Evolutionary conservation across 192 early-diverging fungal genomes (phyloP).

Genomic region (Coemansia sp.): DNA sequence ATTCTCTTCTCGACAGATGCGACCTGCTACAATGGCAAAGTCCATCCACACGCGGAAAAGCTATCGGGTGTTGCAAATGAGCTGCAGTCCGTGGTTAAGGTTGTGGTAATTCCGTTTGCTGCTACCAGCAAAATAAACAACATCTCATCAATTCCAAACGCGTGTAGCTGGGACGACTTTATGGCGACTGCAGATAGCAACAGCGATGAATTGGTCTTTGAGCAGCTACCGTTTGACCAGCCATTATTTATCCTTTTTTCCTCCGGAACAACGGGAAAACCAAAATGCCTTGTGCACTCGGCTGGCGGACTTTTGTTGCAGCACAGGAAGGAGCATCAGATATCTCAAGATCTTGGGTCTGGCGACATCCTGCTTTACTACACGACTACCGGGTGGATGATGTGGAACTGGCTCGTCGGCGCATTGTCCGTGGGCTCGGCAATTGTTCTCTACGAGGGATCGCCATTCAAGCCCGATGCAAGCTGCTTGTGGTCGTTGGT

Average conservation of each 20-base stretch:
- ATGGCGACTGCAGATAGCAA: constrained; percentile 39
- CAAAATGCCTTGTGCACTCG: constrained; percentile 96
- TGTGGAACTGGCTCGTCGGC: constrained; percentile 98
- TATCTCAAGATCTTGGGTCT: constrained; percentile 73
- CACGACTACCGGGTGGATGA: constrained; percentile 95
- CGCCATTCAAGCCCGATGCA: constrained; percentile 85
- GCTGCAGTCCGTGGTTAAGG: constrained; percentile 67
- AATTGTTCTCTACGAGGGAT: constrained; percentile 89
- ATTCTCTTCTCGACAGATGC: constrained; percentile 88
- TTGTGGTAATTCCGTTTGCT: constrained; percentile 80
- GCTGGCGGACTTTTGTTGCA: constrained; percentile 89
- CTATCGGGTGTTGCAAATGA: constrained; percentile 67
- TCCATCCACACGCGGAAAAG: constrained; percentile 77
- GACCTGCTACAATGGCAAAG: constrained; percentile 88
- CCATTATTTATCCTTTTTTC: constrained; percentile 90
- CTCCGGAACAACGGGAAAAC: constrained; percentile 92
- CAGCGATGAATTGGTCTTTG: constrained; percentile 61
- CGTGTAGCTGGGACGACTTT: constrained; percentile 57
- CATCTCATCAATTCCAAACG: constrained; percentile 27
- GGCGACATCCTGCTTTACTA: constrained; percentile 89
- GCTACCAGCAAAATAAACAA: constrained; percentile 29
- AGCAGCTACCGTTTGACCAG: constrained; percentile 87
- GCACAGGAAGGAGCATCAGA: constrained; percentile 90
- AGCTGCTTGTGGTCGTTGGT: constrained; percentile 73
- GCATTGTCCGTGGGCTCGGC: constrained; percentile 77